Conservation (phyloP, 192 early-diverging fungal species). For the Allomyces javanicus region DNA sequence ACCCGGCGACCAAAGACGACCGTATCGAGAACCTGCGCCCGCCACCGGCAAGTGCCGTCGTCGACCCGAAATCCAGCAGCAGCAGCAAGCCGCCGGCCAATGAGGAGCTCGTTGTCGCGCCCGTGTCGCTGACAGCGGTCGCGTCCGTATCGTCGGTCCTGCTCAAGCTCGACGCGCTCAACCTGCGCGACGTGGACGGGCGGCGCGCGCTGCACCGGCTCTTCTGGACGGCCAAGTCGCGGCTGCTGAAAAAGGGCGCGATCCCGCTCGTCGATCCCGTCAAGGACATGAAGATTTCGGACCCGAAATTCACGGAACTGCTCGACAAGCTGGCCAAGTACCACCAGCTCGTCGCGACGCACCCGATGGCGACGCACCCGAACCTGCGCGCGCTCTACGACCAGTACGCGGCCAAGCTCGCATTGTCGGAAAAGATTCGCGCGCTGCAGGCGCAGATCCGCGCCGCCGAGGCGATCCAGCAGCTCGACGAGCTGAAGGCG, state of each 20-base stretch:
- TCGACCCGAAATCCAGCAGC: too few relatives aligned
- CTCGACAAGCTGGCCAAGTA: neutral
- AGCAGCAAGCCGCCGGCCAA: slow-evolving; percentile 7
- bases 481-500: slow-evolving; percentile 80
- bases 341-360: slow-evolving; percentile 17
- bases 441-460: slow-evolving; percentile 46
- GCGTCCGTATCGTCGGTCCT: slow-evolving; percentile 55
- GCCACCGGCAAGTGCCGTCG: too few relatives aligned
- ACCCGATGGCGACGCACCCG: slow-evolving; percentile 32
- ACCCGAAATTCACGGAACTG: slow-evolving; percentile 9
- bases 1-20: neutral
- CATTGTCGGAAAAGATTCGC: slow-evolving; percentile 36
- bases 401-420: slow-evolving; percentile 44
- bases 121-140: slow-evolving; percentile 52
- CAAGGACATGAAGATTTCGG: slow-evolving; percentile 69
- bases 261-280: slow-evolving; percentile 70
- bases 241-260: slow-evolving; percentile 24
- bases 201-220: slow-evolving; percentile 34
- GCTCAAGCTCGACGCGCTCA: slow-evolving; percentile 47
- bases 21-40: neutral
- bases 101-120: slow-evolving; percentile 53
- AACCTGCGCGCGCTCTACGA: slow-evolving; percentile 37
- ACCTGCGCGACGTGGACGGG: slow-evolving; percentile 33
- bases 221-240: slow-evolving; percentile 44
- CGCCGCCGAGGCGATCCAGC: slow-evolving; percentile 60